Evolutionary conservation across 805 yeast genomes (phyloP).

Genomic region (Yamadazyma takamatsuzukensis): DNA sequence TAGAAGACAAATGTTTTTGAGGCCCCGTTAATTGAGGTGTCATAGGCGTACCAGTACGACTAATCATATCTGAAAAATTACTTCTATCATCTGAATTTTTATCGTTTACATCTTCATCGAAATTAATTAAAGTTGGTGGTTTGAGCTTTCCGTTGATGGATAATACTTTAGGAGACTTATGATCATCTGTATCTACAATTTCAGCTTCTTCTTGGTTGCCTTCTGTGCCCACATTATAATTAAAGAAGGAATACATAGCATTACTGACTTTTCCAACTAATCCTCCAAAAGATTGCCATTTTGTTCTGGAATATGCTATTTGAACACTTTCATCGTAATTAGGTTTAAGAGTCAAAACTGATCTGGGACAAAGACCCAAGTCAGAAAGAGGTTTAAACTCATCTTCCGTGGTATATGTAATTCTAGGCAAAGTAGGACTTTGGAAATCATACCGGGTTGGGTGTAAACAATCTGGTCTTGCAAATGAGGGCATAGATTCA

Average conservation of each 20-base stretch:
- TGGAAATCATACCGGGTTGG: constrained; percentile 43
- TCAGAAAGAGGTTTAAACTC: constrained; percentile 43
- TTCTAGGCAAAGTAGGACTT: constrained; percentile 44
- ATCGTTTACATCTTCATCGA: constrained; percentile 4
- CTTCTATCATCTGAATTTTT: neutral
- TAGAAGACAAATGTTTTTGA: too few relatives aligned
- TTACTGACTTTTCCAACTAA: constrained; percentile 15
- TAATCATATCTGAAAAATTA: neutral
- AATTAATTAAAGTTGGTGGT: constrained; percentile 10
- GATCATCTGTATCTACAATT: constrained; percentile 2
- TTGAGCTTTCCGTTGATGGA: constrained; percentile 5
- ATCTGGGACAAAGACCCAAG: constrained; percentile 65
- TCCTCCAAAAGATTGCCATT: constrained; percentile 7
- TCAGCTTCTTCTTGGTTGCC: constrained; percentile 15
- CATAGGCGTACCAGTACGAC: too few relatives aligned
- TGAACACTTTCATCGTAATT: constrained; percentile 24
- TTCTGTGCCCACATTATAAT: constrained; percentile 39
- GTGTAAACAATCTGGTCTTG: constrained; percentile 55
- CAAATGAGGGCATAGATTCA: constrained; percentile 47
- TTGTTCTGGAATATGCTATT: constrained; percentile 10
- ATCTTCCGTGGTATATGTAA: constrained; percentile 51
- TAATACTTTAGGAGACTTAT: constrained; percentile 9
- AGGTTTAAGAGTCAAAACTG: constrained; percentile 73
- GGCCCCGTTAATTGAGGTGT: too few relatives aligned
- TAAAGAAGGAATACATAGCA: constrained; percentile 40